A percentile compares a stretch with the other conserved stretches of the same genome.
These are phyloP conservation scores for Exophiala sp. DNA, from an alignment of 2,329 filamentous ascomycete genomes.

Conservation along the genomic window DNA sequence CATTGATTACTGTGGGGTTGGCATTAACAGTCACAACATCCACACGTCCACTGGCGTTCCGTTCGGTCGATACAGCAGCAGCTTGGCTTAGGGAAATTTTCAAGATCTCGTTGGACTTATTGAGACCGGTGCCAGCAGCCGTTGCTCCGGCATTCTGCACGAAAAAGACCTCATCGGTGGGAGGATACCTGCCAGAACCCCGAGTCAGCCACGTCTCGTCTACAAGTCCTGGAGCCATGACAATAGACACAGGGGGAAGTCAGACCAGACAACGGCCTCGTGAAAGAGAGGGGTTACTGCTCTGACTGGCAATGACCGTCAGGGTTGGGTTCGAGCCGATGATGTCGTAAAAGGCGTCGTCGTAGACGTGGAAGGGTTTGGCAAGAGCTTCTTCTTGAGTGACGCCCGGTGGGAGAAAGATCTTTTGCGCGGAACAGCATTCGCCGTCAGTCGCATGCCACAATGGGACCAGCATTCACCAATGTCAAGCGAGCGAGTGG, in stretches of 20 bases:
- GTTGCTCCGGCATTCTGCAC: conserved; percentile 48
- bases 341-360: conserved; percentile 47
- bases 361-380: conserved; percentile 45
- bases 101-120: conserved; percentile 48
- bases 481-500: not conserved
- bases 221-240: not conserved
- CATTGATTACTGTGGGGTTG: conserved; percentile 45
- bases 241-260: not conserved
- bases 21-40: conserved; percentile 41
- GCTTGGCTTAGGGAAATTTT: conserved; percentile 47
- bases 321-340: conserved; percentile 47
- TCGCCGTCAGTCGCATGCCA: not conserved
- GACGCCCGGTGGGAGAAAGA: conserved; percentile 44
- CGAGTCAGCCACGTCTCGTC: not conserved
- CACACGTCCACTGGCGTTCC: conserved; percentile 40
- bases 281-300: conserved; percentile 48
- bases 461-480: not conserved
- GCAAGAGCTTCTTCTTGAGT: conserved; percentile 34
- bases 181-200: conserved; percentile 33
- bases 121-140: conserved; percentile 46
- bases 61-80: conserved; percentile 33
- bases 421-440: conserved; percentile 22
- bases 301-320: conserved; percentile 45
- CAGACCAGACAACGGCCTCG: conserved; percentile 50
- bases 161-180: conserved; percentile 51